Base-by-base conservation (phyloP, 345 rosid genomes). In the Mangifera indica region DNA sequence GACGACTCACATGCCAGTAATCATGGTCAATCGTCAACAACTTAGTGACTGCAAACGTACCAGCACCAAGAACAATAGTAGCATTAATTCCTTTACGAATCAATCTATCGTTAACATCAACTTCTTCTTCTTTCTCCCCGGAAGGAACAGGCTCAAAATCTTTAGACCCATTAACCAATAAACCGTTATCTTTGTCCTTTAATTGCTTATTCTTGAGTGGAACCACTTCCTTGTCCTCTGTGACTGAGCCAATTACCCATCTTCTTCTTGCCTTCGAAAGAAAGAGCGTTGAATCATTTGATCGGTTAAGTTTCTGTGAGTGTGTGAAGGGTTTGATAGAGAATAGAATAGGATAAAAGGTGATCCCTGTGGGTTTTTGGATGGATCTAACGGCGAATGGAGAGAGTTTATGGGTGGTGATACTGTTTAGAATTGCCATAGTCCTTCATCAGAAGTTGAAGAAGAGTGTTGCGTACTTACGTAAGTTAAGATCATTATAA, bases 1-100 rank as follows among this genome's bases (percentile, higher is more conserved):
- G 72, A 46, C 29, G 67, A 88, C 92, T 89, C 85, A 93, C 98
- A 17, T 93, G 98, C 97, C 98, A 93, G 75, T 88, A 93, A 77
- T 93, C 98, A 81, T 85, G 93, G 81, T 93, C 98, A 65, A 93
- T 79, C 0, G 89, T 85, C 63, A 91, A 88, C 79, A 93, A 74
- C 86, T 71, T 91, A 62, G 93, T 79, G 45, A 93, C 89, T 2
- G 93, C 90, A 74, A 91, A 59, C 7, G 97, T 86, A 25, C 98
- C 98, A 63, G 81, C 82, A 4, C 91, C 94, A 69, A 93, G 89
- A 71, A 93, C 98, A 78, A 88, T 82, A 57, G 87, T 66, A 53
- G 97, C 97, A 76, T 89, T 93, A 64, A 90, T 82, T 48, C 85
- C 86, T 76, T 84, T 81, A 72, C 89, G 77, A 15, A 83, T 55